Evolutionary conservation across 1,284 basidiomycete species (phyloP), one percentile per base, ranked within the genome.

Genomic region (Austroboletus novae-zelandiae): DNA sequence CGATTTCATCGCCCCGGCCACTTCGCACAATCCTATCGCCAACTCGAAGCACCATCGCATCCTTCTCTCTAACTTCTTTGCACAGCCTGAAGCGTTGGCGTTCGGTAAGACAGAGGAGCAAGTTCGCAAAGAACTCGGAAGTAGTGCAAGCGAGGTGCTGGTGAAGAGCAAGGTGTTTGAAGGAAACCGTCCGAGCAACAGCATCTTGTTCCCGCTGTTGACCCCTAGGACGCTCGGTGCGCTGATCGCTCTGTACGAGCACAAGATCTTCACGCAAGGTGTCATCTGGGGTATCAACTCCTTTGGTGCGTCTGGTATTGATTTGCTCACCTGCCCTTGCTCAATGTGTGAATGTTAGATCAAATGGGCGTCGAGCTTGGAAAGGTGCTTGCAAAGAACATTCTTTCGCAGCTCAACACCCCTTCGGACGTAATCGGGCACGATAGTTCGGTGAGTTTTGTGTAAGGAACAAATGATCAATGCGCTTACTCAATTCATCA

Each of bases 201-300:
- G 90, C 62, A 94, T 98, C 71, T 73, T 99, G 71, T 94, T 98
- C 83, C 91, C 94, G 36, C 77, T 93, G 59, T 74, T 98, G 62
- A 98, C 94, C 1, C 96, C 97, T 11, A 83, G 86, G 40, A 90
- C 88, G 7, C 85, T 98, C 30, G 95, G 91, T 43, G 87, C 92
- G 1, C 74, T 96, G 45, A 88, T 96, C 64, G 91, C 89, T n/a
- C 66, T 96, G 58, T 96, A 96, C 69, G 96, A 99, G 74, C 96
- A 99, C 80, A 99, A 99, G 81, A 98, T 99, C 68, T 97, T 98
- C 71, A 89, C 91, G 0, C 97, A 99, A 71, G 96, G 96, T 65
- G 89, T 91, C 45, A 80, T 98, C 57, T 98, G 95, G 95, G 91
- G 93, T 42, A 97, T 99, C 79, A 99, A 99, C 80, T 96, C 93